Conservation (phyloP, 2,329 filamentous ascomycete genomes). For the Reticulascus tulasneorum region DNA sequence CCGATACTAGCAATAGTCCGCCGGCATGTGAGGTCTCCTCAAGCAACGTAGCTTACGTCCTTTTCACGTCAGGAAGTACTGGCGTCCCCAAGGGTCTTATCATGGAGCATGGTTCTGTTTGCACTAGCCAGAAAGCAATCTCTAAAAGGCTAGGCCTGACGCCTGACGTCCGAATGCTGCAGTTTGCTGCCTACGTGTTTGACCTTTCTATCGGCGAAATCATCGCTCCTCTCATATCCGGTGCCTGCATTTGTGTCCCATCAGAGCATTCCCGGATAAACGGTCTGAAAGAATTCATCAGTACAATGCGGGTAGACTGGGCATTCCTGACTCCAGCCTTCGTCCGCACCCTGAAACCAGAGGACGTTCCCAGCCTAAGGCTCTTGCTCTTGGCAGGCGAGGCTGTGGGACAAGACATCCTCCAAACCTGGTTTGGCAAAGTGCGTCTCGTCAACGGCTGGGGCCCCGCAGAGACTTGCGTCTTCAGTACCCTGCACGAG, state of each 20-base stretch:
- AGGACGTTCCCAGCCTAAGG: constrained; percentile 39
- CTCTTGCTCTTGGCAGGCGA: constrained; percentile 47
- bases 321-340: constrained; percentile 1
- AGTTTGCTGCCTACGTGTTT: constrained; percentile 30
- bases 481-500: not conserved
- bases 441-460: constrained; percentile 10
- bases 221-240: constrained; percentile 28
- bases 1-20: not conserved
- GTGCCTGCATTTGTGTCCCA: constrained; percentile 36
- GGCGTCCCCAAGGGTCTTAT: constrained; percentile 60
- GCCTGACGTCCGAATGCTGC: constrained; percentile 28
- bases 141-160: constrained; percentile 36
- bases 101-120: constrained; percentile 40
- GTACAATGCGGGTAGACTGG: not conserved
- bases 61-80: constrained; percentile 62
- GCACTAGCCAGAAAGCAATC: constrained; percentile 36
- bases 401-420: constrained; percentile 19
- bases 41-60: constrained; percentile 26
- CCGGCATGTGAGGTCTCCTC: not conserved
- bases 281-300: constrained; percentile 5
- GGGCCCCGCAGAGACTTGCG: constrained; percentile 16
- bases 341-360: constrained; percentile 36
- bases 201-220: constrained; percentile 31
- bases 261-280: constrained; percentile 28
- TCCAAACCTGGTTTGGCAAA: constrained; percentile 12